Evolutionary conservation across 2,329 filamentous ascomycete genomes (phyloP).

Genomic region (Chrysosporium keratinophilum): DNA sequence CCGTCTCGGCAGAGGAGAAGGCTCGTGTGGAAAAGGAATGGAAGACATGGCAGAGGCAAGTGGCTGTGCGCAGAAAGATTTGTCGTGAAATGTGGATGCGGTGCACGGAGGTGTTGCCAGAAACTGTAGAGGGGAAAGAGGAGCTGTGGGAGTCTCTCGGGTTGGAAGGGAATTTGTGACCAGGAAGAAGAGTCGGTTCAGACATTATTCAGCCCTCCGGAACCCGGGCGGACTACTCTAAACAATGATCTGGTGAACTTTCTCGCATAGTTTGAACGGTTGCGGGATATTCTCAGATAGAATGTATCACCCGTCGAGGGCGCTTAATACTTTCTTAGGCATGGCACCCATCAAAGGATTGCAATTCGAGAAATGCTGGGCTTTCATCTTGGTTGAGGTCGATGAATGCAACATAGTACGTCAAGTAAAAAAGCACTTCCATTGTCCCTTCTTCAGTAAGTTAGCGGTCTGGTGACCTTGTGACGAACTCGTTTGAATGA

Average conservation of each 20-base stretch:
- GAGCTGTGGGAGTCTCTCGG: slow-evolving; percentile 42
- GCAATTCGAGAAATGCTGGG: too few relatives aligned
- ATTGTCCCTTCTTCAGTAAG: too few relatives aligned
- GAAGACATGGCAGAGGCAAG: slow-evolving; percentile 36
- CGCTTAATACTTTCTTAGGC: too few relatives aligned
- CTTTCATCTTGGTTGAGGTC: too few relatives aligned
- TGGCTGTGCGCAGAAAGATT: slow-evolving; percentile 39
- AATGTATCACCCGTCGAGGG: too few relatives aligned
- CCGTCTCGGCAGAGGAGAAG: slow-evolving; percentile 40
- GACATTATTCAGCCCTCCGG: not conserved
- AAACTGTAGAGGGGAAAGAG: slow-evolving; percentile 35
- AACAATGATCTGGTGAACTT: too few relatives aligned
- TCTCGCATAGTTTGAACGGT: too few relatives aligned
- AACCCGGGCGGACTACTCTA: too few relatives aligned
- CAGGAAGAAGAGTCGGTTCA: not conserved
- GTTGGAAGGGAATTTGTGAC: slow-evolving; percentile 27
- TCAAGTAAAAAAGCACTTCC: not conserved
- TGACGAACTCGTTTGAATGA: not conserved
- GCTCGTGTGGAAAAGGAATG: slow-evolving; percentile 39
- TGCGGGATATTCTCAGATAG: too few relatives aligned
- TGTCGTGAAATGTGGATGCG: slow-evolving; percentile 42
- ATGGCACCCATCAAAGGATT: too few relatives aligned
- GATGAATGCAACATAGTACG: too few relatives aligned
- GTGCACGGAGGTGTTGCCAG: slow-evolving; percentile 40
- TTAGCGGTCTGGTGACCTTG: too few relatives aligned